Conservation (phyloP, 1,284 basidiomycete genomes). For the Irpex sp. region DNA sequence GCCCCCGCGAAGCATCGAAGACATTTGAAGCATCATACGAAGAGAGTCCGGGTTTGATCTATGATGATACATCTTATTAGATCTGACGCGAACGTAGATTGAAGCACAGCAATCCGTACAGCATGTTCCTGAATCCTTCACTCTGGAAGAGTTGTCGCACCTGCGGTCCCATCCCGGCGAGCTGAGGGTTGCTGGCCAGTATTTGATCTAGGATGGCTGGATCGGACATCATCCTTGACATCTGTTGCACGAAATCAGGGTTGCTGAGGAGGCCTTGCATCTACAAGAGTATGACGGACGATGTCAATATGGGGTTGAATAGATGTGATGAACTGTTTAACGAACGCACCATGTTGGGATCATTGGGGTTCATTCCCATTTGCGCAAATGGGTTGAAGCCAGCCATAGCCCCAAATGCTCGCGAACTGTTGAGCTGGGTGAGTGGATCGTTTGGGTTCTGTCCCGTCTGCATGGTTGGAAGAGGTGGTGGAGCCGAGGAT, state of each 20-base stretch:
- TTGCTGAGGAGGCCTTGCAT: conserved; percentile 82
- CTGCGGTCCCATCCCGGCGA: conserved; percentile 76
- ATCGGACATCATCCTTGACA: conserved; percentile 27
- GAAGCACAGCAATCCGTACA: conserved; percentile 41
- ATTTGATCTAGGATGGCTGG: conserved; percentile 72
- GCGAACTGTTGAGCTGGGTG: conserved; percentile 68
- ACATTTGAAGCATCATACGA: conserved; percentile 82
- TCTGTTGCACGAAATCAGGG: conserved; percentile 34
- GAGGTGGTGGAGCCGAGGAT: conserved; percentile 33
- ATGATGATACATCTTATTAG: not conserved
- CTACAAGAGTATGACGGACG: conserved; percentile 33
- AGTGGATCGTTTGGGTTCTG: conserved; percentile 80
- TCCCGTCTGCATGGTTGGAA: conserved; percentile 80
- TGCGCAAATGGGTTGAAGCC: conserved; percentile 87
- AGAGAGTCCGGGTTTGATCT: conserved; percentile 79
- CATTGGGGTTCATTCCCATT: conserved; percentile 82
- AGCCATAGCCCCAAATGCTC: conserved; percentile 65
- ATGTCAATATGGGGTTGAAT: not conserved
- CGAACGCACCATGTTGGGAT: conserved; percentile 80
- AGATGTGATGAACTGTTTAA: not conserved
- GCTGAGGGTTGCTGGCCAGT: conserved; percentile 78
- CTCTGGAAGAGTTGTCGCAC: conserved; percentile 78
- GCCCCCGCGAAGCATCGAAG: conserved; percentile 47
- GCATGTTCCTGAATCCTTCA: conserved; percentile 79
- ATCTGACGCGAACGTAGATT: not conserved